phyloP scores from a whole-genome alignment of 192 early-diverging fungal species.

The Backusella morwellensis region DNA sequence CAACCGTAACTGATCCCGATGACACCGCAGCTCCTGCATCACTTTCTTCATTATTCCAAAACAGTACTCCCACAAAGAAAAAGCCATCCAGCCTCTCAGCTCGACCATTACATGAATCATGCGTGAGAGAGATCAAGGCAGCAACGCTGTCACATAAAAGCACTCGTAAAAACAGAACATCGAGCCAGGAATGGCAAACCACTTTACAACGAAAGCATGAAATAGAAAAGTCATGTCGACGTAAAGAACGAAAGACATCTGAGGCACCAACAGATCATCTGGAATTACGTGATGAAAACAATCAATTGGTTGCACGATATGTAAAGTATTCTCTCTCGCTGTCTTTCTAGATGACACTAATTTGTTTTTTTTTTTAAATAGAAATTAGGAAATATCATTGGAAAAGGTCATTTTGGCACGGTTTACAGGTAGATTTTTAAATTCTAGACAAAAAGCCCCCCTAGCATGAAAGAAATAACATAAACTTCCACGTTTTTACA shows the following conservation, averaged over 20 bases:
- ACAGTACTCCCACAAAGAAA: not conserved
- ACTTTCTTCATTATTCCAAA: not conserved
- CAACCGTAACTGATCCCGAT: not conserved
- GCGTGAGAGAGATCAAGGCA: not conserved
- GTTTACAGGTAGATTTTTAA: constrained; percentile 62
- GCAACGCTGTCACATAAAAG: not conserved
- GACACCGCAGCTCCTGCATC: not conserved
- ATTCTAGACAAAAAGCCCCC: not conserved
- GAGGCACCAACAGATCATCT: not conserved
- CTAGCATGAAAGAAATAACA: not conserved
- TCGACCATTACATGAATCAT: not conserved
- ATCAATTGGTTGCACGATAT: constrained; percentile 41
- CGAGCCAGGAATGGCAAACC: not conserved
- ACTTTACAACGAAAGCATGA: constrained; percentile 4
- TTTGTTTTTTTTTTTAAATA: constrained; percentile 24
- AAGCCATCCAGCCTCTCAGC: not conserved
- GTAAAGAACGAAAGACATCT: not conserved
- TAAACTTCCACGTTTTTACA: constrained; percentile 8
- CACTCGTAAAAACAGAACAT: not conserved
- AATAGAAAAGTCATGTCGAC: not conserved
- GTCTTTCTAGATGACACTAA: not conserved
- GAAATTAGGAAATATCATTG: constrained; percentile 84
- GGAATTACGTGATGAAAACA: constrained; percentile 35
- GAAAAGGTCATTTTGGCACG: constrained; percentile 85
- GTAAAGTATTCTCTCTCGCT: constrained; percentile 30